Conservation (phyloP, 2,329 filamentous ascomycete species). For the Ophiostoma pallidulum region DNA sequence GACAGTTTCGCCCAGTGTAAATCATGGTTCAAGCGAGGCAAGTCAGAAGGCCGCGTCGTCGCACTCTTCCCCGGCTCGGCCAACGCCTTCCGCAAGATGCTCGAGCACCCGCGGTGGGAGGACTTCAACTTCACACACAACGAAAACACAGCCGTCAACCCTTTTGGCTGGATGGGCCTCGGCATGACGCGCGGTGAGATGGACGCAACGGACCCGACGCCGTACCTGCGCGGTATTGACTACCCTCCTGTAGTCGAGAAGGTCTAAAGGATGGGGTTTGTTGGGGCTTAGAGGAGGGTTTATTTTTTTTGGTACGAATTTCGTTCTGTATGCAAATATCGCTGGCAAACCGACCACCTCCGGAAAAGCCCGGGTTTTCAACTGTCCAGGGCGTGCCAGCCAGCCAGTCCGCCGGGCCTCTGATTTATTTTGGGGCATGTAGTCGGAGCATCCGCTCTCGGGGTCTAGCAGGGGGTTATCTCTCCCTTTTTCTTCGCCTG, state of each 20-base stretch:
- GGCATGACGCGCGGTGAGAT: conserved; percentile 7
- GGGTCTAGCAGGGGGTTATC: too few relatives aligned
- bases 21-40: conserved; percentile 9
- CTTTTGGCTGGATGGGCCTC: conserved; percentile 6
- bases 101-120: conserved; percentile 9
- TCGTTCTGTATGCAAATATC: too few relatives aligned
- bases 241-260: not conserved
- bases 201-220: not conserved
- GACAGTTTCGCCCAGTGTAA: conserved; percentile 6
- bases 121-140: conserved; percentile 6
- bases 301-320: too few relatives aligned
- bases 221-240: conserved; percentile 6
- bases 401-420: too few relatives aligned
- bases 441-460: too few relatives aligned
- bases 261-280: too few relatives aligned
- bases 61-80: conserved; percentile 8
- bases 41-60: not conserved
- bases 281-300: too few relatives aligned
- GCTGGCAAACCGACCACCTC: too few relatives aligned
- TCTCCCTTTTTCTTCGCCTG: too few relatives aligned
- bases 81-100: not conserved
- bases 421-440: too few relatives aligned
- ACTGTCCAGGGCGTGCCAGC: too few relatives aligned
- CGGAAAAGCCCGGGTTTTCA: too few relatives aligned
- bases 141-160: not conserved